Evolutionary conservation across 441 rosid genomes (phyloP), one percentile per base, ranked within the genome.

Genomic region (Pelargonium fulgidum): DNA sequence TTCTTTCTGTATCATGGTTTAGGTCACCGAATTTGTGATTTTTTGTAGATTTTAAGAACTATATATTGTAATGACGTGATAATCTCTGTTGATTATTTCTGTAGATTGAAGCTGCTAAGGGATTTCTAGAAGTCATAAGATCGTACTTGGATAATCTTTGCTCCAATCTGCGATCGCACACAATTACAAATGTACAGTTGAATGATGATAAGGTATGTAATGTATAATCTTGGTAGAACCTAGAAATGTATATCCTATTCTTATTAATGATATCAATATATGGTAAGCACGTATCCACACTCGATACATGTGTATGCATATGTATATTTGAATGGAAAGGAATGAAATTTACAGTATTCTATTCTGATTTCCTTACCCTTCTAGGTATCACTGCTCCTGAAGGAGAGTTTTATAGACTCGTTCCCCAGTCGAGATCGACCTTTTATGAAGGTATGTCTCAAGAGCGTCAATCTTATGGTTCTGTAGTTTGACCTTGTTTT

Each of bases 131-230:
- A 69, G 89, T 83, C 67, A 68, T 87, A 74, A 84, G 87, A 79
- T 75, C 77, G 2, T 89, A 89, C 77, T 48, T 89, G 70, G 89
- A 84, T 75, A 80, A 87, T 47, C 94, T 89, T 73, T 86, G 89
- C 84, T 81, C 91, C 70, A 89, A 85, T 76, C 76, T 89, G 61
- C 91, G 88, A 13, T 89, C 94, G 1, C 90, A 89, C 72, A 89
- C 94, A 45, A 89, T 89, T 67, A 89, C 94, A 73, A 86, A 89
- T 80, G 94, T 89, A 64, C 94, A 89, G 71, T 86, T 87, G 56
- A 89, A 89, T 70, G 84, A 89, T 20, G 94, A 86, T 75, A 89
- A 89, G 99, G 99, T 94, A 71, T 12, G 86, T 68, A 39, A 39
- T 39, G 44, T 39, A 39, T 39, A 7, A 39, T 39, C 44, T 39